phyloP scores from a whole-genome alignment of 2,329 filamentous ascomycete genomes.

The Penicillium sp. region DNA sequence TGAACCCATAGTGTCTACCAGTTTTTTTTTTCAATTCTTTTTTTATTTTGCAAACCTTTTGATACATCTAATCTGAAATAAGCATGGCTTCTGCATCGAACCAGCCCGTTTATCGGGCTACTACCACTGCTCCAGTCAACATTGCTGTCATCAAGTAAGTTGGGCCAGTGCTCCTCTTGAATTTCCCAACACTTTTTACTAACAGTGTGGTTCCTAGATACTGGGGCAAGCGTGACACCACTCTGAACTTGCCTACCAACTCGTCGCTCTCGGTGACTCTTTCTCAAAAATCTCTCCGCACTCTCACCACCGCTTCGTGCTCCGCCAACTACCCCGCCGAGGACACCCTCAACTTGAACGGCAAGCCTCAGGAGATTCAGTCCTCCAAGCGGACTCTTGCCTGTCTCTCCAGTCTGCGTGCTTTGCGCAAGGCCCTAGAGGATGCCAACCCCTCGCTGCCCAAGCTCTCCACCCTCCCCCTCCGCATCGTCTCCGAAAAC shows the following conservation, averaged over 20 bases:
- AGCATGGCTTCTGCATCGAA: slow-evolving; percentile 35
- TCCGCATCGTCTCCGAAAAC: slow-evolving; percentile 90
- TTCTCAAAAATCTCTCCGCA: slow-evolving; percentile 86
- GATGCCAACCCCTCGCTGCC: slow-evolving; percentile 66
- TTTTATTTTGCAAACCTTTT: slow-evolving; percentile 1
- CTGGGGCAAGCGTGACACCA: slow-evolving; percentile 95
- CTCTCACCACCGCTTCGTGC: slow-evolving; percentile 92
- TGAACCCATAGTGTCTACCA: slow-evolving; percentile 5
- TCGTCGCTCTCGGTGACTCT: slow-evolving; percentile 96
- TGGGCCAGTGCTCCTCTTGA: slow-evolving; percentile 20
- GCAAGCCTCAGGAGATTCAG: slow-evolving; percentile 68
- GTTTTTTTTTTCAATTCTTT: too few relatives aligned
- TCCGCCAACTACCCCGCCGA: slow-evolving; percentile 62
- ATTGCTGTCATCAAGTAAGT: slow-evolving; percentile 92
- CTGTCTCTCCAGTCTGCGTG: slow-evolving; percentile 80
- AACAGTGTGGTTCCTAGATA: slow-evolving; percentile 49
- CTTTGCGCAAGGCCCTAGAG: slow-evolving; percentile 72
- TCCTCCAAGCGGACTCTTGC: slow-evolving; percentile 87
- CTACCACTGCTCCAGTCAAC: slow-evolving; percentile 94
- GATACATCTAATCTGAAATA: not conserved
- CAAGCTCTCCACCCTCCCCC: slow-evolving; percentile 68
- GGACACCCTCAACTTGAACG: slow-evolving; percentile 79
- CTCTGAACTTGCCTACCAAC: slow-evolving; percentile 95
- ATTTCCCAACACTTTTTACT: slow-evolving; percentile 9
- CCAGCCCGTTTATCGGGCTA: slow-evolving; percentile 71